Base-by-base conservation (phyloP, 495 filamentous ascomycete genomes). In the Lasiosphaeria miniovina region DNA sequence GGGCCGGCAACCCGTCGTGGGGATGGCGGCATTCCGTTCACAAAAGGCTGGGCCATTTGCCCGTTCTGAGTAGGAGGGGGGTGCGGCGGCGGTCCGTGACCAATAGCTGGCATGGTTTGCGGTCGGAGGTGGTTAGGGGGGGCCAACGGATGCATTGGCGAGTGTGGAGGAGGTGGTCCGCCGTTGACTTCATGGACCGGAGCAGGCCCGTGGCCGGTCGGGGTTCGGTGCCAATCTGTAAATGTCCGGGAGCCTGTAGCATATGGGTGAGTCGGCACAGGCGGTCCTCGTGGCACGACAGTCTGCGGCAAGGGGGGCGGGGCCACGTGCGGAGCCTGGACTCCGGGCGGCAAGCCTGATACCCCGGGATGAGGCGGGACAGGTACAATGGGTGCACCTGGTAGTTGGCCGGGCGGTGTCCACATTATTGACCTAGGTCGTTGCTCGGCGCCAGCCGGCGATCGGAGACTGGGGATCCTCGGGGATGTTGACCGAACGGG, bases 51-150 rank as follows among this genome's bases (percentile, higher is more conserved):
- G 0, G 65, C 62, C 54, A 78, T 70, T 48, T 74, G 70, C 15
- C 77, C 74, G 38, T 76, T 75, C n/a, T 70, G 74, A 24, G 71
- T 59, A 7, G 71, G 67, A 15, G 66, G 69, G 38, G 45, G 55
- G 12, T 32, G 58, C 1, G 54, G 34, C 38, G 65, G 61, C 24
- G 24, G 24, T 24, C 24, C 24, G 56, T 76, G 67, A 32, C 74
- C 46, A 34, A 64, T 58, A 36, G 43, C 60, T 14, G 51, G 61
- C 34, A 77, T 71, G 8, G 74, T 71, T 12, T 73, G 74, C 0
- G 76, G 76, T 32, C 76, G 73, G 8, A 80, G 70, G 54, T 73
- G 73, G 32, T 73, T 73, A 51, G 72, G 70, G 63, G 75, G 68
- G 55, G 74, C 68, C 55, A 80, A 68, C 48, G 77, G 62, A 54